Conservation (phyloP, 2,329 filamentous ascomycete species). For the Thielaviopsis populi region DNA sequence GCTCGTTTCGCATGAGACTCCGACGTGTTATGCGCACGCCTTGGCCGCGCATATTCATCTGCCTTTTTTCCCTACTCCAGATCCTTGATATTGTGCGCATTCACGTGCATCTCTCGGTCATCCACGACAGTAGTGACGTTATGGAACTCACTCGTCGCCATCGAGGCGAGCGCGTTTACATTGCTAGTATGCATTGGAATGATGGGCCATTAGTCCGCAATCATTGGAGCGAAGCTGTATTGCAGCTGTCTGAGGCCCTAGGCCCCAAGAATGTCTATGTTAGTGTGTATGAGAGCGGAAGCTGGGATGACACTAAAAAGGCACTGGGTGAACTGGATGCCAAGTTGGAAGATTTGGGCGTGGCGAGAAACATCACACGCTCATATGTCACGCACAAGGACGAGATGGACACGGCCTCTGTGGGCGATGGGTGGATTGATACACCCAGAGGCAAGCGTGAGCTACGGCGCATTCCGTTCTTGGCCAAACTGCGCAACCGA, state of each 20-base stretch:
- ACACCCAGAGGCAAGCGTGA: slow-evolving; percentile 40
- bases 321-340: slow-evolving; percentile 42
- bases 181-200: slow-evolving; percentile 56
- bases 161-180: slow-evolving; percentile 39
- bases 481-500: slow-evolving; percentile 48
- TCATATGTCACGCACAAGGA: slow-evolving; percentile 45
- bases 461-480: slow-evolving; percentile 51
- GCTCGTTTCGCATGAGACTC: slow-evolving; percentile 22
- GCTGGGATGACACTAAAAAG: slow-evolving; percentile 52
- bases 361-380: slow-evolving; percentile 40
- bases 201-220: slow-evolving; percentile 42
- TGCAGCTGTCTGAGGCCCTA: slow-evolving; percentile 40
- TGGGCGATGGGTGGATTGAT: slow-evolving; percentile 45
- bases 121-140: slow-evolving; percentile 11
- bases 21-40: slow-evolving; percentile 28
- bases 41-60: slow-evolving; percentile 23
- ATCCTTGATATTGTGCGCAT: slow-evolving; percentile 29
- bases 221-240: slow-evolving; percentile 47
- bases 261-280: slow-evolving; percentile 53
- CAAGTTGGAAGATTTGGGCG: slow-evolving; percentile 35
- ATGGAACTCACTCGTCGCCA: slow-evolving; percentile 19
- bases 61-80: slow-evolving; percentile 26
- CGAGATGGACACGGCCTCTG: slow-evolving; percentile 32
- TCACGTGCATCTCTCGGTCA: slow-evolving; percentile 22
- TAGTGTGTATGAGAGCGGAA: slow-evolving; percentile 53